Conservation (phyloP, 2,329 filamentous ascomycete genomes). For the Aplosporella prunicola region DNA sequence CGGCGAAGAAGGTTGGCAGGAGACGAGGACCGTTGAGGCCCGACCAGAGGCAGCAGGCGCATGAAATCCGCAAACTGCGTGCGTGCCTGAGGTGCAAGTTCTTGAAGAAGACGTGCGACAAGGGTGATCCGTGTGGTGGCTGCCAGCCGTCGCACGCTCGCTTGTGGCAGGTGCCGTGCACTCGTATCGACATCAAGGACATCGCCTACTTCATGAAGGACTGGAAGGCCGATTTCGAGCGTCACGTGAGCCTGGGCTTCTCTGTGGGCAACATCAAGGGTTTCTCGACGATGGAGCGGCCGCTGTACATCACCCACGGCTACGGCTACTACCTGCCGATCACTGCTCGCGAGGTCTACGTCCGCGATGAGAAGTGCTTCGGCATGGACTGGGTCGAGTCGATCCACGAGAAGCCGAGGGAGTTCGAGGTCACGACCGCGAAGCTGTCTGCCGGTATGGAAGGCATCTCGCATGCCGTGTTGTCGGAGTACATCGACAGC, state of each 20-base stretch:
- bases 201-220: slow-evolving; percentile 99
- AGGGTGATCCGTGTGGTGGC: slow-evolving; percentile 88
- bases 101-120: slow-evolving; percentile 98
- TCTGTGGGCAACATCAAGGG: slow-evolving; percentile 95
- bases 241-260: slow-evolving; percentile 76
- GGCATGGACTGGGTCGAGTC: slow-evolving; percentile 89
- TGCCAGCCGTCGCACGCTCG: slow-evolving; percentile 93
- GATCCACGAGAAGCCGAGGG: slow-evolving; percentile 61
- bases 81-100: slow-evolving; percentile 96
- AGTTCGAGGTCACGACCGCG: slow-evolving; percentile 80
- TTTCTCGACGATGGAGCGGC: slow-evolving; percentile 51
- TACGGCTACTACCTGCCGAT: slow-evolving; percentile 91
- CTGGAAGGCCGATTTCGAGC: slow-evolving; percentile 94
- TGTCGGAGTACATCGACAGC: slow-evolving; percentile 89
- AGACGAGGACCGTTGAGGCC: slow-evolving; percentile 82
- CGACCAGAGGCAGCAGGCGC: slow-evolving; percentile 91
- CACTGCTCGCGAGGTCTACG: slow-evolving; percentile 86
- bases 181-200: slow-evolving; percentile 96
- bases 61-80: slow-evolving; percentile 89
- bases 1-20: slow-evolving; percentile 87
- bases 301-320: slow-evolving; percentile 90
- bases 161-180: slow-evolving; percentile 96
- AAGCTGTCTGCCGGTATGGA: slow-evolving; percentile 82
- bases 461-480: slow-evolving; percentile 67
- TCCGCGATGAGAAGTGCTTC: slow-evolving; percentile 87